These are phyloP conservation scores for Raphidocelis subcapitata DNA, from an alignment of 139 green algal genomes.

Conservation along the genomic window DNA sequence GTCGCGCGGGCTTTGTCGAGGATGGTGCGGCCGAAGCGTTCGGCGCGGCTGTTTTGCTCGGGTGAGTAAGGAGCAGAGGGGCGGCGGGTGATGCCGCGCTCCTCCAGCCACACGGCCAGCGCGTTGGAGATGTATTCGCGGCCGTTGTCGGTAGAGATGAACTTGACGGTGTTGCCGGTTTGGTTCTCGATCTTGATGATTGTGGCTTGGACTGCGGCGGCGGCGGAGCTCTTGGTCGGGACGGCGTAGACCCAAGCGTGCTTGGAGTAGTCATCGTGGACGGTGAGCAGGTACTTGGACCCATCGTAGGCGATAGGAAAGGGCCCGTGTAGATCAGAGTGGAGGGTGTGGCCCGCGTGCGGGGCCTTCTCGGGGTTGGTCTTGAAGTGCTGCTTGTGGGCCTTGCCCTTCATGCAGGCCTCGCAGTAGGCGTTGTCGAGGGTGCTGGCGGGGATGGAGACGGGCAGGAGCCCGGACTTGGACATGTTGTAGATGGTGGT, in stretches of 20 bases:
- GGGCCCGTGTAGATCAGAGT: too few species aligned
- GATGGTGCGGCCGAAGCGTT: conserved; percentile 28
- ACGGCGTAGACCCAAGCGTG: not conserved
- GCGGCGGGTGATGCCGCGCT: not conserved
- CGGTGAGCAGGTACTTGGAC: not conserved
- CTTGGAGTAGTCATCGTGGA: not conserved
- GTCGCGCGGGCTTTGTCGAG: conserved; percentile 20
- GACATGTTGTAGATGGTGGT: too few species aligned
- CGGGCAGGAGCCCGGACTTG: too few species aligned
- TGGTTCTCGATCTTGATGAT: not conserved
- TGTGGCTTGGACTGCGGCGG: not conserved
- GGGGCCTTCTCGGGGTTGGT: too few species aligned
- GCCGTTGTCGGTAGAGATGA: not conserved
- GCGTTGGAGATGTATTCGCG: not conserved
- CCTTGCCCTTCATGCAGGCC: too few species aligned
- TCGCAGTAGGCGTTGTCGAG: too few species aligned
- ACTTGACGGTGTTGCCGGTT: not conserved
- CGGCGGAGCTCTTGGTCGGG: not conserved
- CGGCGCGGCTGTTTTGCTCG: conserved; percentile 21
- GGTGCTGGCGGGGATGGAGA: too few species aligned
- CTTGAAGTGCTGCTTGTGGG: too few species aligned
- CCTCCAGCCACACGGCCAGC: not conserved
- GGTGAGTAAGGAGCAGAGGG: not conserved
- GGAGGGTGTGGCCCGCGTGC: too few species aligned
- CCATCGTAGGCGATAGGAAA: too few species aligned